Conservation (phyloP, 2,329 filamentous ascomycete species). For the Ophiostoma ulmi region DNA sequence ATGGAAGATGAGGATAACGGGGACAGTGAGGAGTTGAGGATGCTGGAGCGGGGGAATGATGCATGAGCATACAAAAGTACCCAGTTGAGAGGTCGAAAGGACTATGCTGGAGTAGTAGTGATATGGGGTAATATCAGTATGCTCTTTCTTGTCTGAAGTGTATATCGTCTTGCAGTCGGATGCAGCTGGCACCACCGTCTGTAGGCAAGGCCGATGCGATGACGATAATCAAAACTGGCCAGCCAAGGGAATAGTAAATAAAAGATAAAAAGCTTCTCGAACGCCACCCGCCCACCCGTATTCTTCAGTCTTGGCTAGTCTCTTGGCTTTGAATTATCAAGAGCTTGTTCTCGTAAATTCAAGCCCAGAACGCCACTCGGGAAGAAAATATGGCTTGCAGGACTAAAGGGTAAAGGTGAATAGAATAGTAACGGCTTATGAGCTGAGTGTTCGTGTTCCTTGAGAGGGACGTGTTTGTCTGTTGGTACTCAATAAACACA, state of each 20-base stretch:
- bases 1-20: not conserved
- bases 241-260: not conserved
- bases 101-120: not conserved
- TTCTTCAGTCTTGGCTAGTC: not conserved
- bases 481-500: not conserved
- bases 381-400: conserved; percentile 10
- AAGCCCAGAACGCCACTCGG: conserved; percentile 9
- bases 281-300: conserved; percentile 5
- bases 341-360: not conserved
- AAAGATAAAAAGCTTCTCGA: not conserved
- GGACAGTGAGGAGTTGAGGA: not conserved
- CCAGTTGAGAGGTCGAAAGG: not conserved
- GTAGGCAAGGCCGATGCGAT: not conserved
- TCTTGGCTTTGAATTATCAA: not conserved
- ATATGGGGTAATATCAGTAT: not conserved
- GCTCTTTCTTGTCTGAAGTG: not conserved
- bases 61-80: not conserved
- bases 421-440: not conserved
- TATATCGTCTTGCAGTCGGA: not conserved
- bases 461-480: not conserved
- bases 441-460: not conserved
- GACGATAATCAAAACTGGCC: not conserved
- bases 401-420: not conserved
- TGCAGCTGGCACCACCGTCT: not conserved
- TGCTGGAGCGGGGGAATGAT: not conserved